Base-by-base conservation (phyloP, 257 asterid species). In the Leonotis leonurus region DNA sequence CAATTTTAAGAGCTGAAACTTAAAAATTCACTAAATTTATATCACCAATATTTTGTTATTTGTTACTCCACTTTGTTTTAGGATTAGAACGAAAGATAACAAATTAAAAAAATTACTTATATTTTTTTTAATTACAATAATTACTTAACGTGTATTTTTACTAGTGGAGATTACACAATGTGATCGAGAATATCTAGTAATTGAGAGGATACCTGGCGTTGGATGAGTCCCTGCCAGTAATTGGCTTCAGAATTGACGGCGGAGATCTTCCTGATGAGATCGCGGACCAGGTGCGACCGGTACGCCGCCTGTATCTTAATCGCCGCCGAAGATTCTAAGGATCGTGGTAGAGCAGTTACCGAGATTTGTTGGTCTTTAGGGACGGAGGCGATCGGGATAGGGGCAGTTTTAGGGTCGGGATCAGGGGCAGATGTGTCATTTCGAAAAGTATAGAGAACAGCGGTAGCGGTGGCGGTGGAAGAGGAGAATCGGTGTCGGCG, bases 191-290 rank as follows among this genome's bases (percentile, higher is more conserved):
- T 20, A 60, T 55, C 32, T 4, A 53, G 8, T 13, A 26, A 36
- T 5, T 7, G 45, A n/a, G 35, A 27, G 6, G 67, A 41, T 67
- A 65, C 98, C 96, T 91, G 98, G 25, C 87, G 78, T 74, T 88
- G 96, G 85, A 91, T 82, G 64, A 81, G 60, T 45, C 79, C 76
- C 73, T 86, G 85, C 83, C 90, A 88, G 73, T 74, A 70, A 64
- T 64, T 78, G 29, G 96, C 95, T 75, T 88, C 89, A 27, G 78
- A 81, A 79, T 88, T 74, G 73, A 86, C 95, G 59, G 90, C 70
- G 36, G 90, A 64, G 68, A 91, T 82, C 75, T 78, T 84, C 75
- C 72, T 72, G 32, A 91, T 84, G 10, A 91, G 88, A 18, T 1
- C 21, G 14, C 96, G 88, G 35, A 88, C 83, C 17, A 59, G 25